Percentiles rank a stretch among this genome's conserved stretches.
phyloP scores from a whole-genome alignment of 345 rosid species.

The Aegle marmelos region DNA sequence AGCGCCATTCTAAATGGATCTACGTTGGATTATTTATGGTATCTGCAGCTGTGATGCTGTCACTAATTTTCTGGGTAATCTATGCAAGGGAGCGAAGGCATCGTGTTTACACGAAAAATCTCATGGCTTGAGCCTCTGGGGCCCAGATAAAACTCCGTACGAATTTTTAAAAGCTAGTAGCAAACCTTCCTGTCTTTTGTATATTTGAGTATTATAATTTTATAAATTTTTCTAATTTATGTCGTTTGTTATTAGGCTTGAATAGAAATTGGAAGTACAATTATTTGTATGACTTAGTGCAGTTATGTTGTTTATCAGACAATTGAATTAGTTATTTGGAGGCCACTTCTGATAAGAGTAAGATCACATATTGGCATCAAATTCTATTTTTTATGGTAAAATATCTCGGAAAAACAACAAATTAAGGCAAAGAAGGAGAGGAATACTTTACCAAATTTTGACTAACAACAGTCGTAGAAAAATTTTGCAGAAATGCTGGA shows the following conservation, averaged over 20 bases:
- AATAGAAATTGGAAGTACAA: too few species aligned
- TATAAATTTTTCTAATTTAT: neutral
- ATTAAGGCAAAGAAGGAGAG: too few species aligned
- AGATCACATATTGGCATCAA: too few species aligned
- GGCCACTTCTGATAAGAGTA: too few species aligned
- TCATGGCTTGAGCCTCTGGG: conserved; percentile 25
- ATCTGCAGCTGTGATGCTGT: conserved; percentile 82
- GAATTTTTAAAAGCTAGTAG: neutral
- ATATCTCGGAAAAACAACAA: too few species aligned
- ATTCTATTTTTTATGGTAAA: too few species aligned
- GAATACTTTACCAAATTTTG: too few species aligned
- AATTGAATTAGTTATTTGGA: too few species aligned
- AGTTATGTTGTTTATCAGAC: too few species aligned
- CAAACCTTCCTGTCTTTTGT: neutral
- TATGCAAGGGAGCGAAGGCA: conserved; percentile 85
- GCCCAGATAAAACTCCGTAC: conserved; percentile 33
- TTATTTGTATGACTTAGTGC: too few species aligned
- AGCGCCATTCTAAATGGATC: conserved; percentile 61
- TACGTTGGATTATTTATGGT: conserved; percentile 74
- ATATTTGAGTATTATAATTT: neutral
- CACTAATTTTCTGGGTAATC: conserved; percentile 87
- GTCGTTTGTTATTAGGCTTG: neutral
- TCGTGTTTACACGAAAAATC: conserved; percentile 67
- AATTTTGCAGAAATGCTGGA: too few species aligned
- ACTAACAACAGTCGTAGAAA: too few species aligned